phyloP scores from a whole-genome alignment of 2,329 filamentous ascomycete genomes.

The Leptographium radiaticola region DNA sequence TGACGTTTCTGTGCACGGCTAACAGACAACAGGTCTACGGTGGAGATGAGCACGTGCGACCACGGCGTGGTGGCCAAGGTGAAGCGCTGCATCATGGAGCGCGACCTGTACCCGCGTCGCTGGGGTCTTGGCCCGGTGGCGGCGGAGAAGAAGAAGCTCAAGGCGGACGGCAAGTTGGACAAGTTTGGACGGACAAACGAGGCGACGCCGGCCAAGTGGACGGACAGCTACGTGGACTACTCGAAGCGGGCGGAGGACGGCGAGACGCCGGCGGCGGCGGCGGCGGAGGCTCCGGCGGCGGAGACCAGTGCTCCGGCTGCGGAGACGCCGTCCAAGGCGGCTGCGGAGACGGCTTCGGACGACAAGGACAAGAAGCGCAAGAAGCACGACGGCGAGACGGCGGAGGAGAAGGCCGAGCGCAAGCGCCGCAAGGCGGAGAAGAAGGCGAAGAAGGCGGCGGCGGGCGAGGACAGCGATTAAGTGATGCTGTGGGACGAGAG shows the following conservation, averaged over 20 bases:
- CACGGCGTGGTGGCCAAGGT: constrained; percentile 97
- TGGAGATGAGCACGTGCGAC: constrained; percentile 92
- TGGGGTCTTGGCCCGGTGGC: constrained; percentile 94
- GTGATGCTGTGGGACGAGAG: neutral
- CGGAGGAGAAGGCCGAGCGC: constrained; percentile 43
- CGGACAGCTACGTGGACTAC: constrained; percentile 83
- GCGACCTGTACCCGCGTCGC: constrained; percentile 88
- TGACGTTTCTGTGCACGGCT: no score
- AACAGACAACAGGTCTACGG: constrained; percentile 45
- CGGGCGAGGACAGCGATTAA: constrained; percentile 2
- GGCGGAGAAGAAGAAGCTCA: constrained; percentile 98
- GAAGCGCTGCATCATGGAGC: constrained; percentile 99
- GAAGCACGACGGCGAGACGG: constrained; percentile 65
- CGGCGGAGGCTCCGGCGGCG: neutral
- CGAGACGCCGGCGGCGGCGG: neutral
- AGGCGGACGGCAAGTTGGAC: constrained; percentile 93
- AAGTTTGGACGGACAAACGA: constrained; percentile 94
- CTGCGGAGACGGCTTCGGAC: constrained; percentile 9
- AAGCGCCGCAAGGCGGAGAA: constrained; percentile 20
- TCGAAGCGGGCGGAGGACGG: constrained; percentile 30
- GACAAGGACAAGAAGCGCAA: constrained; percentile 61
- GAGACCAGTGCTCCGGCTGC: constrained; percentile 5
- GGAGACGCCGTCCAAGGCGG: neutral
- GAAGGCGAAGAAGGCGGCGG: constrained; percentile 16
- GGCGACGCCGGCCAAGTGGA: constrained; percentile 88